These are phyloP conservation scores for Amanita pallidorosea DNA, from an alignment of 768 basidiomycete species.

Conservation along the genomic window DNA sequence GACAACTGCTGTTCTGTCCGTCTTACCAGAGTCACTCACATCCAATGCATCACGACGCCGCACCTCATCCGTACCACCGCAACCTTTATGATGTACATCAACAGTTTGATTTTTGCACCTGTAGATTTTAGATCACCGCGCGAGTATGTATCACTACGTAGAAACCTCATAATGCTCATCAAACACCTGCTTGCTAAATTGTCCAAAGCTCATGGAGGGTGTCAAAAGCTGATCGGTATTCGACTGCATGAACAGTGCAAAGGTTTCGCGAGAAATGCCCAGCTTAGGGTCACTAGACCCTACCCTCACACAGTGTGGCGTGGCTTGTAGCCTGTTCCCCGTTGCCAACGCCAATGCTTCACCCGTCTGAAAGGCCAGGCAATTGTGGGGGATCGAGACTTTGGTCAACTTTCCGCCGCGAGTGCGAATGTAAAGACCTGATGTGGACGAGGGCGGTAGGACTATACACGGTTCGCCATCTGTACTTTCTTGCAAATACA, in stretches of 20 bases:
- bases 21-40: constrained; percentile 43
- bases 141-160: constrained; percentile 11
- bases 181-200: constrained; percentile 81
- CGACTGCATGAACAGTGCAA: constrained; percentile 85
- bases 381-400: constrained; percentile 77
- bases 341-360: constrained; percentile 92
- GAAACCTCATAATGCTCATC: constrained; percentile 36
- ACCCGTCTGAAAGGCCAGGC: constrained; percentile 93
- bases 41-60: constrained; percentile 30
- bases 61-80: constrained; percentile 22
- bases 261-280: constrained; percentile 72
- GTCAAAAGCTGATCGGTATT: constrained; percentile 71
- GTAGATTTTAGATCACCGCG: neutral
- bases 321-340: constrained; percentile 69
- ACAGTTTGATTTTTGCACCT: neutral
- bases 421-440: constrained; percentile 88
- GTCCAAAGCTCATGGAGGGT: constrained; percentile 68
- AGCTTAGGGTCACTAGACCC: constrained; percentile 36
- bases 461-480: constrained; percentile 35
- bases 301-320: constrained; percentile 89
- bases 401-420: constrained; percentile 71
- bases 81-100: neutral
- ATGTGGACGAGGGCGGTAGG: constrained; percentile 57
- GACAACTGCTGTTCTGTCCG: constrained; percentile 49
- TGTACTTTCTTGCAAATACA: constrained; percentile 57